Evolutionary conservation across 257 asterid species (phyloP).

Genomic region (Galeopsis tetrahit): DNA sequence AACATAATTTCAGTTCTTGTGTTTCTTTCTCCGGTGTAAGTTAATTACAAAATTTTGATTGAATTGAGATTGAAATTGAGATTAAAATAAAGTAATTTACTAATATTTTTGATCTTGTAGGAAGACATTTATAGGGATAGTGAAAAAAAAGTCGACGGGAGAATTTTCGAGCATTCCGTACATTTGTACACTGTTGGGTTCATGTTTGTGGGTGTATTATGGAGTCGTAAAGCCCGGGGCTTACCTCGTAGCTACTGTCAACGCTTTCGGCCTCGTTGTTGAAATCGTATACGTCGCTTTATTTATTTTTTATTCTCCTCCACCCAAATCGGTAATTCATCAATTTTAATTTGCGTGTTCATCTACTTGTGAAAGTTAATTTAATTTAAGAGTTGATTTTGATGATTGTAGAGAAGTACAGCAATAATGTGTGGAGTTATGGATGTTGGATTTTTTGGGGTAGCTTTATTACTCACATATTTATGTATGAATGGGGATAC

Average conservation of each 20-base stretch:
- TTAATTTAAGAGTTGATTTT: background rate
- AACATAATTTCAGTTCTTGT: slow-evolving; percentile 62
- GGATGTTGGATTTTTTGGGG: slow-evolving; percentile 53
- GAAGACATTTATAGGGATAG: slow-evolving; percentile 57
- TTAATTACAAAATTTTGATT: background rate
- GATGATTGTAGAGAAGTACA: slow-evolving; percentile 47
- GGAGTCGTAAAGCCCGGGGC: slow-evolving; percentile 60
- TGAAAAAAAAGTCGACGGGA: slow-evolving; percentile 46
- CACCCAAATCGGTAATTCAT: slow-evolving; percentile 41
- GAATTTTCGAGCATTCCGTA: slow-evolving; percentile 70
- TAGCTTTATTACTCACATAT: slow-evolving; percentile 41
- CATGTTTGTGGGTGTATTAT: slow-evolving; percentile 64
- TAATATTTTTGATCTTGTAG: slow-evolving; percentile 36
- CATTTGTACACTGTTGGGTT: slow-evolving; percentile 55
- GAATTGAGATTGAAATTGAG: too few species aligned
- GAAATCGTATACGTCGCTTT: slow-evolving; percentile 51
- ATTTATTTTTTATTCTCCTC: slow-evolving; percentile 54
- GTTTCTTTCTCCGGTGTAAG: slow-evolving; percentile 79
- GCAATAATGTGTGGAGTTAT: slow-evolving; percentile 44
- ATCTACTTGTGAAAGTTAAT: too few species aligned
- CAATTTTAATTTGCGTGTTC: too few species aligned
- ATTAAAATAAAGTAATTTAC: too few species aligned
- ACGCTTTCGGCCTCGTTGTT: slow-evolving; percentile 59
- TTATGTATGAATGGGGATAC: slow-evolving; percentile 46
- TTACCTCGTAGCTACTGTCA: slow-evolving; percentile 67